Evolutionary conservation across 768 basidiomycete genomes (phyloP), one percentile per base, ranked within the genome.

Genomic region (Hemileccinum impolitum): DNA sequence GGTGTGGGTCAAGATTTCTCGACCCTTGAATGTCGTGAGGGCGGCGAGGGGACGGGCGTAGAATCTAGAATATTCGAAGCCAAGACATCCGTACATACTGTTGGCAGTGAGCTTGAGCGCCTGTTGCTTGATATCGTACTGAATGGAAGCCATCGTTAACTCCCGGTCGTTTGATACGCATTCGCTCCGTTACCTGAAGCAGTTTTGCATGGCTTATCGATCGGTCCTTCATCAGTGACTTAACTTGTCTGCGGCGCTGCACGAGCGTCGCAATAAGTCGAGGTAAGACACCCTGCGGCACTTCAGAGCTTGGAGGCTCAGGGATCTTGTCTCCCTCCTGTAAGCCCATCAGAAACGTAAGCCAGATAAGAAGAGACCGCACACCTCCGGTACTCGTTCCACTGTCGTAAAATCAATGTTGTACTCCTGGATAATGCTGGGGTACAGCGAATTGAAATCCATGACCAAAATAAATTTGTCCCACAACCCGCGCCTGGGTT

Each of bases 401-500:
- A 98, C 85, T 0, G 96, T 99, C 10, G 96, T 98, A 61, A 98
- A 98, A 70, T 98, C 96, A 57, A 99, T 98, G 66, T 99, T 98
- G 65, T 90, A 99, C 74, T 99, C 96, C 63, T 98, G 96, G 41
- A 99, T 99, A 74, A 99, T 99, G 66, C 90, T 94, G 6, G 96
- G 96, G 65, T 99, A 99, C 48, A 99, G 76, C 52, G 94, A 96
- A 70, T 99, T 99, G 84, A 98, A 99, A 68, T 99, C 96, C 96
- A 99, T 99, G 69, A 99, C 96, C 15, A 99, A 78, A 68, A 98
- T 89, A 64, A 78, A 96, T 59, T 85, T 94, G 73, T 98, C 96
- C 90, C 92, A 98, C 35, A 99, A 73, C 11, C 94, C 92, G 46
- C 90, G 77, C 71, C 96, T 94, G 2, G 96, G 96, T 50, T 96